Conservation (phyloP, 2,329 filamentous ascomycete genomes). For the Eutypella sp. region DNA sequence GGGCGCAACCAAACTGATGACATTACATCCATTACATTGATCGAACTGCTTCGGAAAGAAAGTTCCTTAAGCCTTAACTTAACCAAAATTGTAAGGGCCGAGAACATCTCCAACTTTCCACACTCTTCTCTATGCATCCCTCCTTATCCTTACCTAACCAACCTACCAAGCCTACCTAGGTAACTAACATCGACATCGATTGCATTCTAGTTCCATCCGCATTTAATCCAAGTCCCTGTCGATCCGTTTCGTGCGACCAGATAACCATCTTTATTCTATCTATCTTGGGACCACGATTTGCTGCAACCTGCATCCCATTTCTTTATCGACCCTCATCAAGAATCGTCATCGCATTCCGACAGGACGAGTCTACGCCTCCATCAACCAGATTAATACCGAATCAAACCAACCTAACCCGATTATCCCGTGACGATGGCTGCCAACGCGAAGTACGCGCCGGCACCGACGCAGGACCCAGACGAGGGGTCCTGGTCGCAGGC, state of each 20-base stretch:
- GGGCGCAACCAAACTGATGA: neutral
- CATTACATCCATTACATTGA: neutral
- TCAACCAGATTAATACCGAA: no score
- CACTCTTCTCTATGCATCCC: neutral
- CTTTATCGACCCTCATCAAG: no score
- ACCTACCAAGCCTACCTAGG: no score
- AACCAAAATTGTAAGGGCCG: neutral
- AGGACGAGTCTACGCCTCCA: no score
- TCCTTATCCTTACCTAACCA: no score
- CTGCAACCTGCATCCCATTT: no score
- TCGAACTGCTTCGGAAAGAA: no score
- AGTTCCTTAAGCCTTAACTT: neutral
- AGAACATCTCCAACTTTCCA: neutral
- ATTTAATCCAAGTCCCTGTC: no score
- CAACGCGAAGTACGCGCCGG: constrained; percentile 76
- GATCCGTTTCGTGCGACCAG: neutral
- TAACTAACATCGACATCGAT: neutral
- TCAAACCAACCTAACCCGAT: neutral
- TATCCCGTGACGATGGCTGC: constrained; percentile 53
- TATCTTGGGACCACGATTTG: no score
- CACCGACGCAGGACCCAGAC: constrained; percentile 81
- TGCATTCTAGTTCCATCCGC: no score
- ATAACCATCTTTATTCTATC: neutral
- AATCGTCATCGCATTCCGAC: no score
- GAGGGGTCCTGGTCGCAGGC: constrained; percentile 61